phyloP scores from a whole-genome alignment of 331 rosid species.

The Malus hybrid region DNA sequence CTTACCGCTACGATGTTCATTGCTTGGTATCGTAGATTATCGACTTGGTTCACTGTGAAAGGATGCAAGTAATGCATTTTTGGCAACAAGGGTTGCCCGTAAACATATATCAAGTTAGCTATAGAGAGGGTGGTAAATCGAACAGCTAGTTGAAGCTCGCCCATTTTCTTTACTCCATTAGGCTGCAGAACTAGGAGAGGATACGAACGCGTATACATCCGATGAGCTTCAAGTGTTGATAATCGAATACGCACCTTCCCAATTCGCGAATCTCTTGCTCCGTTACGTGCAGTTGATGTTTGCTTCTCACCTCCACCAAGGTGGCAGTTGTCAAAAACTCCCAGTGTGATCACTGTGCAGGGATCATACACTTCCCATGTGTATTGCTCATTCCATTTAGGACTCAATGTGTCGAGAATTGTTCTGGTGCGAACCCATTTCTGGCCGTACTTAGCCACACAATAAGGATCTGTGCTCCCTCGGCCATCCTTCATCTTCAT shows the following conservation, averaged over 20 bases:
- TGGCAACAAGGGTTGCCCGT: conserved; percentile 81
- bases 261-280: conserved; percentile 53
- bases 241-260: conserved; percentile 89
- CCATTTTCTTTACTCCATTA: conserved; percentile 85
- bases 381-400: conserved; percentile 95
- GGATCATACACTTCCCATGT: conserved; percentile 96
- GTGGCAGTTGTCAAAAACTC: conserved; percentile 82
- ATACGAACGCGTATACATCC: conserved; percentile 55
- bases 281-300: conserved; percentile 5
- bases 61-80: conserved; percentile 88
- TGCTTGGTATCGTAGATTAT: conserved; percentile 71
- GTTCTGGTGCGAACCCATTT: conserved; percentile 94
- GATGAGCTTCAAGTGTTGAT: conserved; percentile 71
- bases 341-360: conserved; percentile 75
- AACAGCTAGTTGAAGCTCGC: conserved; percentile 78
- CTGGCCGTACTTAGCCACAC: conserved; percentile 85
- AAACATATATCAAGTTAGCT: conserved; percentile 57
- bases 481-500: conserved; percentile 77
- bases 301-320: conserved; percentile 51
- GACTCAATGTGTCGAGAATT: conserved; percentile 56
- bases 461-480: conserved; percentile 76
- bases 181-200: conserved; percentile 81
- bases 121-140: conserved; percentile 75
- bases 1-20: conserved; percentile 72
- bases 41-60: conserved; percentile 84